These are phyloP conservation scores for Podospora fimiseda DNA, from an alignment of 495 filamentous ascomycete genomes.

Conservation along the genomic window DNA sequence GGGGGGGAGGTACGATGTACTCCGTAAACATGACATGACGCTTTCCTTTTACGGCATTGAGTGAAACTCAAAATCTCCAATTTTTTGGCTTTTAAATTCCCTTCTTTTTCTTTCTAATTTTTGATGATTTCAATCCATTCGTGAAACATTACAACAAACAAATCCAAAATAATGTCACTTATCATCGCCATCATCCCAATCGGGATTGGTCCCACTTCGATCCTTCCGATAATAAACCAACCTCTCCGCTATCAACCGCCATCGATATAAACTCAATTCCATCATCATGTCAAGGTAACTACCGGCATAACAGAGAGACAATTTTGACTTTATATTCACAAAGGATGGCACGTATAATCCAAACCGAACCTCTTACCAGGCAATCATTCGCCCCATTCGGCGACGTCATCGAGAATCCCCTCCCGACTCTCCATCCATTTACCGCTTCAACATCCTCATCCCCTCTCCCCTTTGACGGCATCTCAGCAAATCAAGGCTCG, in stretches of 20 bases:
- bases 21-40: no score
- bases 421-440: slow-evolving; percentile 44
- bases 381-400: slow-evolving; percentile 73
- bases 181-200: no score
- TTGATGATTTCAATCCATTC: no score
- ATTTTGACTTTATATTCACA: neutral
- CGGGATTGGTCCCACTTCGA: no score
- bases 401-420: slow-evolving; percentile 69
- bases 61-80: neutral
- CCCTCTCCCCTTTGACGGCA: slow-evolving; percentile 34
- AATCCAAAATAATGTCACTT: no score
- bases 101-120: no score
- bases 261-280: no score
- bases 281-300: neutral
- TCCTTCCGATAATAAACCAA: no score
- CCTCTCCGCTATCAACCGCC: no score
- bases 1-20: neutral
- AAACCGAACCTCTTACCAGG: slow-evolving; percentile 55
- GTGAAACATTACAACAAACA: no score
- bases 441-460: slow-evolving; percentile 14
- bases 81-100: no score
- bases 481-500: slow-evolving; percentile 72
- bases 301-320: neutral
- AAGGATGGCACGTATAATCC: slow-evolving; percentile 26
- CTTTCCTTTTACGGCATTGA: no score